phyloP scores from a whole-genome alignment of 176 grass and related monocot species.

The Poa pratensis region DNA sequence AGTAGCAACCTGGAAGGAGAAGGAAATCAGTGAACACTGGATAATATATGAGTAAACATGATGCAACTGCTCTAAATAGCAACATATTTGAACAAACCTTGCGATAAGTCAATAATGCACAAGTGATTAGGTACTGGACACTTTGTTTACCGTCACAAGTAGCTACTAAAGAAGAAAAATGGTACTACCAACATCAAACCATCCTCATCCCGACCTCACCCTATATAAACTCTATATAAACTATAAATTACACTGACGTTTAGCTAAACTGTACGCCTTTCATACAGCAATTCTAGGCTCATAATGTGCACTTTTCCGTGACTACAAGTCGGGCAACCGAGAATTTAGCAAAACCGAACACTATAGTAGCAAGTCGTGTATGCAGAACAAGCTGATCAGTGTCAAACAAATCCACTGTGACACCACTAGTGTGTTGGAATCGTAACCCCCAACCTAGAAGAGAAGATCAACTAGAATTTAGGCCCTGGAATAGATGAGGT shows the following conservation, averaged over 20 bases:
- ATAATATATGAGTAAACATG: neutral
- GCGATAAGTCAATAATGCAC: neutral
- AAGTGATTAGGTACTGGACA: neutral
- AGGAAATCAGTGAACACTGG: neutral
- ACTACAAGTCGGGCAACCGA: neutral
- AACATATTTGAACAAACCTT: slow-evolving; percentile 1
- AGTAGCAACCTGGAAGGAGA: slow-evolving; percentile 62
- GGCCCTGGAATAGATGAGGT: neutral
- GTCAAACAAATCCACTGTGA: neutral
- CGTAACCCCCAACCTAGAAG: neutral
- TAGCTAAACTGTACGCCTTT: neutral
- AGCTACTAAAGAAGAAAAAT: neutral
- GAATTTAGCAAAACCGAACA: neutral
- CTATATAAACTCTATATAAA: neutral
- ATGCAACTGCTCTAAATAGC: neutral
- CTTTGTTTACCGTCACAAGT: neutral
- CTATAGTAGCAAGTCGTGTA: neutral
- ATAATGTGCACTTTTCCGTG: neutral
- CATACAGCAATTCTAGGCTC: neutral
- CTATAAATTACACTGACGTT: neutral
- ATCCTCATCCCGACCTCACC: neutral
- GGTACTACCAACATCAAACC: neutral
- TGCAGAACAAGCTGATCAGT: neutral
- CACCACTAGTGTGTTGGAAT: neutral
- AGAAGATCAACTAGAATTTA: neutral